Conservation (phyloP, 2,329 filamentous ascomycete genomes). For the Phaeosphaeria sp. region DNA sequence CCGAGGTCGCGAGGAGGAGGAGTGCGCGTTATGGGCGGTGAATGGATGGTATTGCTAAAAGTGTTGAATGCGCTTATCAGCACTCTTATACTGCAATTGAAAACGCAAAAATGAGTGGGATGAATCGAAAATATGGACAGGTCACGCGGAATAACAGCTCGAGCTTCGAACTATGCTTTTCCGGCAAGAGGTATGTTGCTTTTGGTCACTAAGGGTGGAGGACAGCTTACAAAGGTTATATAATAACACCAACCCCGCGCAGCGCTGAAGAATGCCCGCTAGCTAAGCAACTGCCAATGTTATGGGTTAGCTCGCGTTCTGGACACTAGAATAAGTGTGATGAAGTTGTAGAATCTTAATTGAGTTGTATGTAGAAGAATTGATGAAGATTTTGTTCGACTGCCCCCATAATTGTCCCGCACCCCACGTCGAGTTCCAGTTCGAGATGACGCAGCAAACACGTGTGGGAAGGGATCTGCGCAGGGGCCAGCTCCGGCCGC, state of each 20-base stretch:
- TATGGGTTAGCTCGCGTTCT: constrained; percentile 11
- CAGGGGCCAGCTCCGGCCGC: background rate
- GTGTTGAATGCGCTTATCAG: constrained; percentile 6
- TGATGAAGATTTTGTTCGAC: background rate
- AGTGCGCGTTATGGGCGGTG: background rate
- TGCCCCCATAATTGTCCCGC: constrained; percentile 10
- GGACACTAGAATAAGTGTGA: background rate
- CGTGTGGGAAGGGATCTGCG: constrained; percentile 1
- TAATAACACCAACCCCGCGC: constrained; percentile 18
- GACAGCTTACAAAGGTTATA: constrained; percentile 23
- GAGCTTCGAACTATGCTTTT: constrained; percentile 14
- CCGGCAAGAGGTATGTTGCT: constrained; percentile 22
- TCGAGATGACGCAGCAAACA: constrained; percentile 1
- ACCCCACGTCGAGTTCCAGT: constrained; percentile 16
- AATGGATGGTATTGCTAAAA: background rate
- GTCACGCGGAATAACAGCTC: constrained; percentile 13
- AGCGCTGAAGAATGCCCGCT: constrained; percentile 14
- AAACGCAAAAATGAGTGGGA: constrained; percentile 1
- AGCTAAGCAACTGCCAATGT: constrained; percentile 8
- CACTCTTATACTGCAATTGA: constrained; percentile 5
- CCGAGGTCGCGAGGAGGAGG: background rate
- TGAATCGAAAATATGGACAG: constrained; percentile 5
- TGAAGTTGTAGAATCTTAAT: constrained; percentile 2
- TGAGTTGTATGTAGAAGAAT: background rate
- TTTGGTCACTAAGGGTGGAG: constrained; percentile 15